Percentiles rank a stretch among this genome's conserved stretches.
These are phyloP conservation scores for Trichosanthes truncata DNA, from an alignment of 306 rosid genomes.

Conservation along the genomic window DNA sequence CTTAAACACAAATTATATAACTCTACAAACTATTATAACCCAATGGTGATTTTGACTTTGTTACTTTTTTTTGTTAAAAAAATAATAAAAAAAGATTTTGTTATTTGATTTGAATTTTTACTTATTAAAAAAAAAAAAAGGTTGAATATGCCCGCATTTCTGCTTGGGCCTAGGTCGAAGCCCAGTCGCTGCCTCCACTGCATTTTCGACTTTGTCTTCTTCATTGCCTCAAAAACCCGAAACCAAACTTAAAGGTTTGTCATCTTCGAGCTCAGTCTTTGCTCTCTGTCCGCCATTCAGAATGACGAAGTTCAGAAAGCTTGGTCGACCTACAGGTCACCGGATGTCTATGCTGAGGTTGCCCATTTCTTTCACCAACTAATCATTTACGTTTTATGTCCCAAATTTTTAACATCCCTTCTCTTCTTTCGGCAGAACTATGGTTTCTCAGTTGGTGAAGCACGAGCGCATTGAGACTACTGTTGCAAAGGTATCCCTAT, in stretches of 20 bases:
- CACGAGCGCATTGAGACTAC: conserved; percentile 98
- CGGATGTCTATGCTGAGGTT: conserved; percentile 91
- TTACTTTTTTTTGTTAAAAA: no score
- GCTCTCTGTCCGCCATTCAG: neutral
- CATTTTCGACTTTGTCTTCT: neutral
- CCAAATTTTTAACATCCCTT: neutral
- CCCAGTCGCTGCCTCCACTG: neutral
- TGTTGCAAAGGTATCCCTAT: conserved; percentile 54
- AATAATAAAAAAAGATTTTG: no score
- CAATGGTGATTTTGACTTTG: no score
- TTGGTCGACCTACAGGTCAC: conserved; percentile 57
- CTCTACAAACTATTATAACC: no score
- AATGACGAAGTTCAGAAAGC: conserved; percentile 91
- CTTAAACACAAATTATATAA: no score
- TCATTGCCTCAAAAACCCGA: neutral
- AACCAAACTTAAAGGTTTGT: conserved; percentile 1
- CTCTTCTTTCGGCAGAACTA: conserved; percentile 34
- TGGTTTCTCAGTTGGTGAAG: conserved; percentile 96
- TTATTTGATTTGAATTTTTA: no score
- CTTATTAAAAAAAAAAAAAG: neutral
- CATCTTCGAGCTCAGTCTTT: conserved; percentile 1
- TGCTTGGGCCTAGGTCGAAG: neutral
- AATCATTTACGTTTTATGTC: neutral
- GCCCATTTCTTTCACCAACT: neutral
- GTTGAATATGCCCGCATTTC: neutral